phyloP scores from a whole-genome alignment of 164 flowering plant species.

The Paratinospora sagittata region DNA sequence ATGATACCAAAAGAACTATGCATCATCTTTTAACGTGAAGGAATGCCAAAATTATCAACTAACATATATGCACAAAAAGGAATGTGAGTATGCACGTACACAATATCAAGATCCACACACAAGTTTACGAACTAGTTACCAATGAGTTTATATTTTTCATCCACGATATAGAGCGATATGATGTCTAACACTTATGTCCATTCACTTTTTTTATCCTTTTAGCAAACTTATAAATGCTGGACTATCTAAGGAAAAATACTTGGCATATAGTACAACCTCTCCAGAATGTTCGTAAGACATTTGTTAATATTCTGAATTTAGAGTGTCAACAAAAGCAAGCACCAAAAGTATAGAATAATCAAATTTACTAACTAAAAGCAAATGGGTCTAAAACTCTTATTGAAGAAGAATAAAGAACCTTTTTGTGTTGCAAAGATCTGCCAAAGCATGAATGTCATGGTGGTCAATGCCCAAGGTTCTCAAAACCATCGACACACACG shows the following conservation, averaged over 20 bases:
- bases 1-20: background rate
- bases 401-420: conserved; percentile 38
- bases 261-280: background rate
- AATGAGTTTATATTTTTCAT: too few relatives aligned
- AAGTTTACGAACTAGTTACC: too few relatives aligned
- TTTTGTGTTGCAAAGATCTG: conserved; percentile 61
- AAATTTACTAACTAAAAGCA: background rate
- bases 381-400: background rate
- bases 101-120: background rate
- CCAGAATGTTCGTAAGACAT: background rate
- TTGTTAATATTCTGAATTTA: background rate
- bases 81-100: too few relatives aligned
- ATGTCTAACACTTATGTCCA: too few relatives aligned
- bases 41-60: too few relatives aligned
- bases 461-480: conserved; percentile 52
- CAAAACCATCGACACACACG: conserved; percentile 89
- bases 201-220: too few relatives aligned
- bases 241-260: background rate
- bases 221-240: too few relatives aligned
- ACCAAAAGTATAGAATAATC: background rate
- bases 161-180: too few relatives aligned
- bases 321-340: background rate
- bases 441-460: conserved; percentile 43
- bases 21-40: too few relatives aligned
- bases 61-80: too few relatives aligned